These are phyloP conservation scores for Sequoia sempervirens DNA, from an alignment of 75 land plant genomes.

Conservation along the genomic window DNA sequence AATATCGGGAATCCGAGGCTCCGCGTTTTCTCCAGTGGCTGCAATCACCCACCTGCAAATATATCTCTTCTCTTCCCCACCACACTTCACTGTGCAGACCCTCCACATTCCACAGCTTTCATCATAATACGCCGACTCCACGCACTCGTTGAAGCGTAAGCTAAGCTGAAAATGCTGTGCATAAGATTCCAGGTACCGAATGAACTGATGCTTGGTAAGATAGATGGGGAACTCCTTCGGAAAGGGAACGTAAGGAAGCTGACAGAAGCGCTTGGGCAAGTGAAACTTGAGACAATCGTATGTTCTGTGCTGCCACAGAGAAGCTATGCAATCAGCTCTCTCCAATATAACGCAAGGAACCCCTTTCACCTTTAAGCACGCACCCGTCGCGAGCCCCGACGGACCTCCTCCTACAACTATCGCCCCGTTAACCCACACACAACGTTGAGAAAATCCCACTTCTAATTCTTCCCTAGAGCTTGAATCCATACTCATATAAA, in stretches of 20 bases:
- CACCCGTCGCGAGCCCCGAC: slow-evolving; percentile 68
- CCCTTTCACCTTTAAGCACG: slow-evolving; percentile 41
- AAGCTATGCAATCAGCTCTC: slow-evolving; percentile 54
- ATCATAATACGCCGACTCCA: slow-evolving; percentile 38
- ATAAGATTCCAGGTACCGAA: slow-evolving; percentile 51
- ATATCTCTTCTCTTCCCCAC: slow-evolving; percentile 14
- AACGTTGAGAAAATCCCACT: no score
- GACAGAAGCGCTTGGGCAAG: slow-evolving; percentile 74
- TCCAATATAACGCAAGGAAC: slow-evolving; percentile 48
- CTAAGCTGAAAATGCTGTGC: slow-evolving; percentile 31
- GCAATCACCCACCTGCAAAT: slow-evolving; percentile 56
- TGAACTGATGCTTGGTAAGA: slow-evolving; percentile 61
- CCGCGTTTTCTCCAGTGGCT: slow-evolving; percentile 88
- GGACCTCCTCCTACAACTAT: slow-evolving; percentile 60
- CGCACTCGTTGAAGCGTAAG: slow-evolving; percentile 50
- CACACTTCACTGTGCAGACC: slow-evolving; percentile 16
- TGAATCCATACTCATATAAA: no score
- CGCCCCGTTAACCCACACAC: no score
- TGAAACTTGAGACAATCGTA: slow-evolving; percentile 64
- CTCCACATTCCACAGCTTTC: slow-evolving; percentile 36
- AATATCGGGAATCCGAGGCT: slow-evolving; percentile 53
- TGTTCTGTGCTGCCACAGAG: slow-evolving; percentile 36
- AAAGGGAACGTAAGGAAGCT: slow-evolving; percentile 59
- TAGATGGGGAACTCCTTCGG: slow-evolving; percentile 51
- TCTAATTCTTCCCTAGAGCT: no score